phyloP scores from a whole-genome alignment of 345 rosid species.

The Heritiera fomes region DNA sequence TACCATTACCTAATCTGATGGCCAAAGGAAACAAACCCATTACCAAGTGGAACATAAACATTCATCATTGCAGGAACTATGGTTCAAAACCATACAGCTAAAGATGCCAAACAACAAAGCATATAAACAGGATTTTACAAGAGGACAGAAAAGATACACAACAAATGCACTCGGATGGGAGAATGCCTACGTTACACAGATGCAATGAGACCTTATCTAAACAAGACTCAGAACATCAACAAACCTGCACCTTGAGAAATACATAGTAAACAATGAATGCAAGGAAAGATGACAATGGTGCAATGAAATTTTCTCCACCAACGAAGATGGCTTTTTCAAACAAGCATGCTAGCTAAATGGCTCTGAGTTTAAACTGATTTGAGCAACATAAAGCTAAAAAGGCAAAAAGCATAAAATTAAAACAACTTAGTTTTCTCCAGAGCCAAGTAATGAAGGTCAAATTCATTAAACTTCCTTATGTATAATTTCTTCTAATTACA shows the following conservation, averaged over 20 bases:
- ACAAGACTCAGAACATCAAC: slow-evolving; percentile 14
- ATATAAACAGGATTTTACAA: slow-evolving; percentile 2
- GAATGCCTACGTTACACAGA: not conserved
- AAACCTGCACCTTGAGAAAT: slow-evolving; percentile 8
- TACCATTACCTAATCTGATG: slow-evolving; percentile 36
- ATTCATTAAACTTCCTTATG: not conserved
- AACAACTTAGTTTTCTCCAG: slow-evolving; percentile 16
- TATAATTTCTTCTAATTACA: slow-evolving; percentile 9
- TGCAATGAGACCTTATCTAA: not conserved
- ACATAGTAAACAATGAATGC: not conserved
- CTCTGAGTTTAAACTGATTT: not conserved
- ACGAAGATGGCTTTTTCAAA: not conserved
- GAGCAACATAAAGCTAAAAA: not conserved
- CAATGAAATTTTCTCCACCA: not conserved
- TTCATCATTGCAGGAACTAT: not conserved
- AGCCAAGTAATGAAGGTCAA: slow-evolving; percentile 1
- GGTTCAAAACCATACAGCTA: not conserved
- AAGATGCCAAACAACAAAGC: not conserved
- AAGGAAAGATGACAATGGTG: not conserved
- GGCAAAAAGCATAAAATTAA: not conserved
- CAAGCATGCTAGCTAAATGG: slow-evolving; percentile 1
- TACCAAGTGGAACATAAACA: slow-evolving; percentile 4
- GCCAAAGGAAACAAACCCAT: slow-evolving; percentile 21
- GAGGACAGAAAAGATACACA: not conserved
- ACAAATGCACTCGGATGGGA: slow-evolving; percentile 3